Base-by-base conservation (phyloP, 495 filamentous ascomycete genomes). In the Platismatia glauca region DNA sequence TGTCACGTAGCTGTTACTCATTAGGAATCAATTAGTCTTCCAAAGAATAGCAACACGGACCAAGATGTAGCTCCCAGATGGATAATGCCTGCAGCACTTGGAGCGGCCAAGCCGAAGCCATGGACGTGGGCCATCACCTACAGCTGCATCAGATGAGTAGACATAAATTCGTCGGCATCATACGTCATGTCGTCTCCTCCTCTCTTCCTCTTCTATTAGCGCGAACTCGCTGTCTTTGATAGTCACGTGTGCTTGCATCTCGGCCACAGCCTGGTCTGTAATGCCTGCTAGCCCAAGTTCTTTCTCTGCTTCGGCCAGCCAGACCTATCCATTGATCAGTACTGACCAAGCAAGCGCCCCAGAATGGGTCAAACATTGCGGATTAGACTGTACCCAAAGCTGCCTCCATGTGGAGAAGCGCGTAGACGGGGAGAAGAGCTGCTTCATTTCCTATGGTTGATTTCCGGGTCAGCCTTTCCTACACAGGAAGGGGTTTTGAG, bases 81-180 rank as follows among this genome's bases (percentile, higher is more conserved):
- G 56, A 96, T 95, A 71, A 93, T 89, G 27, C 89, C 89, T 24
- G 89, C 90, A 44, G 92, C 92, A 53, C 84, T 86, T 6, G 91
- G 91, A 13, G 90, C 89, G 57, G 80, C 82, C 68, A 81, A 74
- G 4, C 86, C 89, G 67, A 83, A 90, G 12, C 86, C 84, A 70
- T 90, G 84, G 48, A 92, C 87, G 73, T 91, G 87, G 62, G 80
- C 79, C 82, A 86, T 85, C 7, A 55, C 59, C 39, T 58, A 38
- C 37, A 58, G 56, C 13, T 29, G 9, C 9, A 6, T 52, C 27
- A 52, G 48, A 52, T 31, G 15, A 52, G 12, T 52, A 18, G 15
- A 52, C 13, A 52, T 31, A 15, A 0, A 16, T 16, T 18, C 2
- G 4, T 27, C 12, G 35, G 37, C 35, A 58, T 29, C 56, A 2